Base-by-base conservation (phyloP, 352 stramenopile genomes). In the Pythium dissotocum region DNA sequence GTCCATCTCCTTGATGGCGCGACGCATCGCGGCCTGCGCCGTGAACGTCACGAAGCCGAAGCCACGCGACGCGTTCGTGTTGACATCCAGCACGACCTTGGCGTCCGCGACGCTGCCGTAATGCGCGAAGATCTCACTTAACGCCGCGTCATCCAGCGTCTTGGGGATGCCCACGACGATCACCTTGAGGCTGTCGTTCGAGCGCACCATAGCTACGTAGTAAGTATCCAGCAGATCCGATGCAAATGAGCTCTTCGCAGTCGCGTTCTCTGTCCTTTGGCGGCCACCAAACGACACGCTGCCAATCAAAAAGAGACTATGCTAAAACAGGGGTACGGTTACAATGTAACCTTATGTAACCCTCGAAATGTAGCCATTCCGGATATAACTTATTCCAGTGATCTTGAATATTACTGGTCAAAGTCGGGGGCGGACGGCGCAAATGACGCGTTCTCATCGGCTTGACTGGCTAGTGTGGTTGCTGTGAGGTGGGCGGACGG, bases 1-100 rank as follows among this genome's bases (percentile, higher is more conserved):
- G 77, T 95, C 80, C 81, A 92, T 91, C 24, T 79, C 75, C 46
- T 89, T 83, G 54, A 95, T 88, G 26, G 85, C 87, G 12, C 78
- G 77, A 30, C 84, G 80, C 79, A 91, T 92, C 28, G 85, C 76
- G 8, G 87, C 87, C 46, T 73, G 72, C 14, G 80, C 76, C 44
- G 82, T 88, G 77, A 91, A 95, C 30, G 87, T 92, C 58, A 95
- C 87, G 58, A 94, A 95, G 56, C 85, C 87, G 66, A 95, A 94
- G 68, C 84, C 87, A 6, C 79, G 79, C 51, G 85, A 91, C 71
- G 77, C 69, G 49, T 87, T 85, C 24, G 78, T 87, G 44, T 74
- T 61, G 2, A 69, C 78, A 58, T 93, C 83, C 24, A 82, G 69
- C 67, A 93, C 85, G 33, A 95, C 81, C 57, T 91, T 93, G 55